These are phyloP conservation scores for Breynia disticha DNA, from an alignment of 441 rosid genomes.

Conservation along the genomic window DNA sequence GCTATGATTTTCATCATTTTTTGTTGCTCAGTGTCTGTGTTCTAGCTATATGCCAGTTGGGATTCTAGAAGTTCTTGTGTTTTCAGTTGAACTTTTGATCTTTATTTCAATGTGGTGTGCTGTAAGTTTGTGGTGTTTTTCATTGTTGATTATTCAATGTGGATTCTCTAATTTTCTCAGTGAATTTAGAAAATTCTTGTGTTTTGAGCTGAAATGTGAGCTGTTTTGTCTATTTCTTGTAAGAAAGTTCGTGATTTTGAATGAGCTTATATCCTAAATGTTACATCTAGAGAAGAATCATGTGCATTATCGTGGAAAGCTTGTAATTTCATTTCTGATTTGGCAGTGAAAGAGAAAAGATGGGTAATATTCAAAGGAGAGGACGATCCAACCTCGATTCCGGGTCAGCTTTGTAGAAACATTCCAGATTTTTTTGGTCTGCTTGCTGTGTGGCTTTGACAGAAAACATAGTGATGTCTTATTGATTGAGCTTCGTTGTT, in stretches of 20 bases:
- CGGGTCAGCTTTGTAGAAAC: constrained; percentile 36
- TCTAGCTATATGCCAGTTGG: no score
- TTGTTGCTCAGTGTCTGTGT: no score
- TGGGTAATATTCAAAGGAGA: constrained; percentile 82
- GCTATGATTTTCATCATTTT: no score
- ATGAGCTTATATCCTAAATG: no score
- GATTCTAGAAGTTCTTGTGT: no score
- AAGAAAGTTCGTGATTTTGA: not conserved
- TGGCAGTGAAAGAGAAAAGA: constrained; percentile 88
- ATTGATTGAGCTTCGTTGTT: constrained; percentile 2
- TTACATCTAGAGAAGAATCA: no score
- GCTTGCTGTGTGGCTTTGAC: not conserved
- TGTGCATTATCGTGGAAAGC: not conserved
- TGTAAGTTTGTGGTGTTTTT: no score
- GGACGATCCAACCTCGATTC: constrained; percentile 74
- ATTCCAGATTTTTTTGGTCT: not conserved
- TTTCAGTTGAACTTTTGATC: no score
- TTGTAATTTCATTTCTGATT: constrained; percentile 15
- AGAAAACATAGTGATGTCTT: not conserved
- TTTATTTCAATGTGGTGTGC: no score
- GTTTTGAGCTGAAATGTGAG: not conserved
- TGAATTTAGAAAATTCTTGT: not conserved
- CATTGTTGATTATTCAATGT: no score
- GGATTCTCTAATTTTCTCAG: not conserved
- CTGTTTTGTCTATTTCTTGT: not conserved